phyloP scores from a whole-genome alignment of 345 rosid genomes.

The Heritiera littoralis region DNA sequence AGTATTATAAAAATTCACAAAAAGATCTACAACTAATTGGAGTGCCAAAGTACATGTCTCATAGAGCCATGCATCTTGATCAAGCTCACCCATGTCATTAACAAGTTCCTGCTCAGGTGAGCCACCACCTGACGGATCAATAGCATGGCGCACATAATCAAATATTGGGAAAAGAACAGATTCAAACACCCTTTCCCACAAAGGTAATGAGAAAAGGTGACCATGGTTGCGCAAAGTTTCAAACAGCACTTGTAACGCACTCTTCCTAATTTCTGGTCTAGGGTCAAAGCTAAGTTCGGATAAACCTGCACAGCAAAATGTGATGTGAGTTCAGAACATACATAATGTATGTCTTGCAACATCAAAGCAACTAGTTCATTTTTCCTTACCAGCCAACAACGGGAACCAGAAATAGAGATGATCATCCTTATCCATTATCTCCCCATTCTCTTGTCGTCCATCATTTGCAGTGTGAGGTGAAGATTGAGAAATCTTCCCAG shows the following conservation, averaged over 20 bases:
- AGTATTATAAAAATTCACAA: constrained; percentile 86
- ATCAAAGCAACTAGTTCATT: constrained; percentile 25
- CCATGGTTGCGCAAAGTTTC: constrained; percentile 95
- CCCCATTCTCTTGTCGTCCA: constrained; percentile 65
- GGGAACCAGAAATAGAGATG: constrained; percentile 98
- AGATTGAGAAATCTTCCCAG: constrained; percentile 52
- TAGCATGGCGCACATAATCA: constrained; percentile 95
- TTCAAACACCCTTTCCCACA: constrained; percentile 92
- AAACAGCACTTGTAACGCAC: constrained; percentile 89
- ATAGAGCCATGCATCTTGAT: constrained; percentile 98
- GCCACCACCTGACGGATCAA: constrained; percentile 88
- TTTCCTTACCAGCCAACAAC: constrained; percentile 77
- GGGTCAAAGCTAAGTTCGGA: constrained; percentile 99
- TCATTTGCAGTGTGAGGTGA: constrained; percentile 53
- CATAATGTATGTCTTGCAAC: not conserved
- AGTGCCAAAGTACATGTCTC: constrained; percentile 98
- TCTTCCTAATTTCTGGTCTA: constrained; percentile 95
- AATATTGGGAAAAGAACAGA: constrained; percentile 95
- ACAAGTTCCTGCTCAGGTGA: constrained; percentile 60
- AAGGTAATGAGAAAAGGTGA: constrained; percentile 75
- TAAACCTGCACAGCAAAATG: constrained; percentile 61
- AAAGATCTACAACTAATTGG: constrained; percentile 96
- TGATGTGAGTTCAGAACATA: not conserved
- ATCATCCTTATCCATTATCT: constrained; percentile 58
- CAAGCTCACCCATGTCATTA: constrained; percentile 66